phyloP scores from a whole-genome alignment of 495 filamentous ascomycete genomes.

The Neurospora discreta region DNA sequence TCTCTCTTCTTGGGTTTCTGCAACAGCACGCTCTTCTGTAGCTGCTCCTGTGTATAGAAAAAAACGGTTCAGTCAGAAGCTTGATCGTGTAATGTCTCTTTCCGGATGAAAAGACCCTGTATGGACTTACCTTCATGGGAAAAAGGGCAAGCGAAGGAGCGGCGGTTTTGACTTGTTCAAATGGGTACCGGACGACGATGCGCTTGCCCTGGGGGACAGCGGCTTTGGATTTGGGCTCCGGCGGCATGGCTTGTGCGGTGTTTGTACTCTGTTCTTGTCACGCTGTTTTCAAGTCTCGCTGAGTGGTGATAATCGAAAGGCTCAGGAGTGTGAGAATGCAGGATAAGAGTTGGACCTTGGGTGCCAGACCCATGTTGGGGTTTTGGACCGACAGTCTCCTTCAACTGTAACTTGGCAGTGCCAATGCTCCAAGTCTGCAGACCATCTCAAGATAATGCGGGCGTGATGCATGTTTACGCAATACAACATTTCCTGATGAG shows the following conservation, averaged over 20 bases:
- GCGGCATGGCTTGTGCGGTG: background rate
- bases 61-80: background rate
- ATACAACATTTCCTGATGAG: background rate
- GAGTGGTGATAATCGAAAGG: background rate
- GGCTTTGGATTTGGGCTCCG: background rate
- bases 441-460: background rate
- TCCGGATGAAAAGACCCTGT: background rate
- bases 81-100: background rate
- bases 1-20: background rate
- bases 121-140: background rate
- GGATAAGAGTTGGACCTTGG: background rate
- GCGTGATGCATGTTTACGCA: background rate
- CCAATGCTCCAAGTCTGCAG: background rate
- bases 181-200: background rate
- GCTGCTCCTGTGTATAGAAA: background rate
- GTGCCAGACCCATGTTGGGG: too few relatives aligned
- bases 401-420: background rate
- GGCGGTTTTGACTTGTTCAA: background rate
- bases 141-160: background rate
- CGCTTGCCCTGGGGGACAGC: background rate
- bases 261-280: background rate
- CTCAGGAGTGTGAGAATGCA: background rate
- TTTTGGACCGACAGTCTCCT: too few relatives aligned
- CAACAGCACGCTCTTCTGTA: background rate
- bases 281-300: background rate